These are phyloP conservation scores for Diversispora epigaea DNA, from an alignment of 192 early-diverging fungal species.

Conservation along the genomic window DNA sequence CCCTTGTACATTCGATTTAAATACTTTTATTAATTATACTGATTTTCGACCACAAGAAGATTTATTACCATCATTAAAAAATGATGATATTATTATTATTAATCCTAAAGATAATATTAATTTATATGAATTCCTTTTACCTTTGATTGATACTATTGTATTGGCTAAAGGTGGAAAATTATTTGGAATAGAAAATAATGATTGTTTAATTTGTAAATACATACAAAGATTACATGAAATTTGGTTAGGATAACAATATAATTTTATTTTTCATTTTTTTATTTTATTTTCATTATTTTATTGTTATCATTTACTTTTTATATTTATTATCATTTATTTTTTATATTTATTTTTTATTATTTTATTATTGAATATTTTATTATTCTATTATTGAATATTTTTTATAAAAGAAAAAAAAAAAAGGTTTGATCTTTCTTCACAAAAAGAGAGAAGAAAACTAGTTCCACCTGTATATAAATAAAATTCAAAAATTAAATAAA, in stretches of 20 bases:
- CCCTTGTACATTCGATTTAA: slow-evolving; percentile 53
- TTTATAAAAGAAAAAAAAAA: no score
- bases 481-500: no score
- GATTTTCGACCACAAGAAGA: neutral
- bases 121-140: slow-evolving; percentile 49
- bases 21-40: slow-evolving; percentile 46
- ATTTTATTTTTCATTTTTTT: no score
- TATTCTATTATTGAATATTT: no score
- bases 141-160: slow-evolving; percentile 57
- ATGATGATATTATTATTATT: slow-evolving; percentile 36
- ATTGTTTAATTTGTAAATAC: slow-evolving; percentile 44
- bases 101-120: slow-evolving; percentile 45
- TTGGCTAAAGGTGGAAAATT: slow-evolving; percentile 52
- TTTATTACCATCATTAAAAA: neutral
- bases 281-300: no score
- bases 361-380: no score
- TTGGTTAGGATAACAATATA: neutral
- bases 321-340: no score
- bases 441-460: no score
- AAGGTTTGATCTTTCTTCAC: no score
- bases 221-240: slow-evolving; percentile 8
- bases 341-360: no score
- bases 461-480: no score
- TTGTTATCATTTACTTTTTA: no score
- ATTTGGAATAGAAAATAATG: slow-evolving; percentile 45